Evolutionary conservation across 2,329 filamentous ascomycete species (phyloP).

Genomic region (Alternaria angustiovoidea): DNA sequence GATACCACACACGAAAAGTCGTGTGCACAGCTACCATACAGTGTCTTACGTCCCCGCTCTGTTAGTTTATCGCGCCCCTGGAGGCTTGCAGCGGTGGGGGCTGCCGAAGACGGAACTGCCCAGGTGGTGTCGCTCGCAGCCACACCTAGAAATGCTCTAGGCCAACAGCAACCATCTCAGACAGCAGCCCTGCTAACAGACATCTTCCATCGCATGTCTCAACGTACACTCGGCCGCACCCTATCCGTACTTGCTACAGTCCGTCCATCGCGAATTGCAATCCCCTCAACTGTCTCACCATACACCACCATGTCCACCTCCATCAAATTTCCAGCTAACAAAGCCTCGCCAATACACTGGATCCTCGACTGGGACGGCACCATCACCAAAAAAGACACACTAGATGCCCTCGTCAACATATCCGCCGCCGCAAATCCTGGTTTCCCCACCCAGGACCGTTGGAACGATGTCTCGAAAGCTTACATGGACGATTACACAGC

Average conservation of each 20-base stretch:
- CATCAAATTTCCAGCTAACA: slow-evolving; percentile 4
- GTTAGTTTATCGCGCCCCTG: neutral
- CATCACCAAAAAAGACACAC: slow-evolving; percentile 55
- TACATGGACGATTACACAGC: slow-evolving; percentile 53
- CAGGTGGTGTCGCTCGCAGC: neutral
- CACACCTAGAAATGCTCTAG: neutral
- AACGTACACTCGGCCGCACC: neutral
- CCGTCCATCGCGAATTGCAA: neutral
- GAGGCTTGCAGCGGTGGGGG: neutral
- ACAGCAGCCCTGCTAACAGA: neutral
- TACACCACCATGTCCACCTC: slow-evolving; percentile 24
- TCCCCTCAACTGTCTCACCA: neutral
- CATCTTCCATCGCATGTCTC: neutral
- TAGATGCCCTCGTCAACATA: slow-evolving; percentile 53
- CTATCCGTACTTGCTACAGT: neutral
- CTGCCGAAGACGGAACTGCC: neutral
- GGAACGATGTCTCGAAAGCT: slow-evolving; percentile 50
- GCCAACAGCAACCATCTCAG: neutral
- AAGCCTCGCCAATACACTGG: slow-evolving; percentile 40
- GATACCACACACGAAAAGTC: neutral
- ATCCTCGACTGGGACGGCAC: slow-evolving; percentile 61
- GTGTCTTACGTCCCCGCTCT: neutral
- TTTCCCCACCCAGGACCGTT: slow-evolving; percentile 34
- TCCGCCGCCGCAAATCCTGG: slow-evolving; percentile 39
- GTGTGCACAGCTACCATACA: neutral